phyloP scores from a whole-genome alignment of 2,329 filamentous ascomycete species.

The Aspergillus ibericus region DNA sequence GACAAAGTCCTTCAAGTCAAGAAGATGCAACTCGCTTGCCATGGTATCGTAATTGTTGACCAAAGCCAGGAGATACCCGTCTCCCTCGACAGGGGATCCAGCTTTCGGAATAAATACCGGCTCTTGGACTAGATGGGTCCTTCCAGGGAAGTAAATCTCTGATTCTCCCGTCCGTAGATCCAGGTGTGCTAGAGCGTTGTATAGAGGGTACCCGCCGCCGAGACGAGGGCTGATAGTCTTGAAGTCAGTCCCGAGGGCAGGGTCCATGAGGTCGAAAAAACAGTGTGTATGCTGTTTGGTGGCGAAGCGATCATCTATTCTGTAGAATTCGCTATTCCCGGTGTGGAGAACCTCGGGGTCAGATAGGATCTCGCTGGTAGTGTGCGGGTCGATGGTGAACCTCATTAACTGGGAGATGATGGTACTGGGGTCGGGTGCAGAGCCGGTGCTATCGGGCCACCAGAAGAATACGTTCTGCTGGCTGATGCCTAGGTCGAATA shows the following conservation, averaged over 20 bases:
- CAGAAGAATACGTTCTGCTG: slow-evolving; percentile 47
- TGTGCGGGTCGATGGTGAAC: slow-evolving; percentile 29
- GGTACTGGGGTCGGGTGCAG: slow-evolving; percentile 31
- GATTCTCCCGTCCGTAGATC: slow-evolving; percentile 37
- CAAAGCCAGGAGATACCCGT: slow-evolving; percentile 24
- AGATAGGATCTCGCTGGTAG: slow-evolving; percentile 23
- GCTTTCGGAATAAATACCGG: slow-evolving; percentile 24
- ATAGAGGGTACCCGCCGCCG: slow-evolving; percentile 38
- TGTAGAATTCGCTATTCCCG: slow-evolving; percentile 52
- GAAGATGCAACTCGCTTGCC: slow-evolving; percentile 23
- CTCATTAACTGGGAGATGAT: slow-evolving; percentile 26
- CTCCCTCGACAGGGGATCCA: slow-evolving; percentile 15
- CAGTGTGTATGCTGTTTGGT: slow-evolving; percentile 39
- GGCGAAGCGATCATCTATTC: slow-evolving; percentile 50
- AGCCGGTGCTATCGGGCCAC: slow-evolving; percentile 41
- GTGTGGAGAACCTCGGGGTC: slow-evolving; percentile 19
- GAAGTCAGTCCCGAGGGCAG: slow-evolving; percentile 37
- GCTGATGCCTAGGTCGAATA: slow-evolving; percentile 39
- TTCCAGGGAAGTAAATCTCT: slow-evolving; percentile 48
- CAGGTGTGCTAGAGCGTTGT: slow-evolving; percentile 51
- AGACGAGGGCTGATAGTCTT: slow-evolving; percentile 24
- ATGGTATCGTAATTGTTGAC: slow-evolving; percentile 26
- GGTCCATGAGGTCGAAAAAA: slow-evolving; percentile 48
- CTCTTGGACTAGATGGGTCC: slow-evolving; percentile 35
- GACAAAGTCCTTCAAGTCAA: slow-evolving; percentile 18